phyloP scores from a whole-genome alignment of 2,329 filamentous ascomycete species.

The Aspergillus tanneri region DNA sequence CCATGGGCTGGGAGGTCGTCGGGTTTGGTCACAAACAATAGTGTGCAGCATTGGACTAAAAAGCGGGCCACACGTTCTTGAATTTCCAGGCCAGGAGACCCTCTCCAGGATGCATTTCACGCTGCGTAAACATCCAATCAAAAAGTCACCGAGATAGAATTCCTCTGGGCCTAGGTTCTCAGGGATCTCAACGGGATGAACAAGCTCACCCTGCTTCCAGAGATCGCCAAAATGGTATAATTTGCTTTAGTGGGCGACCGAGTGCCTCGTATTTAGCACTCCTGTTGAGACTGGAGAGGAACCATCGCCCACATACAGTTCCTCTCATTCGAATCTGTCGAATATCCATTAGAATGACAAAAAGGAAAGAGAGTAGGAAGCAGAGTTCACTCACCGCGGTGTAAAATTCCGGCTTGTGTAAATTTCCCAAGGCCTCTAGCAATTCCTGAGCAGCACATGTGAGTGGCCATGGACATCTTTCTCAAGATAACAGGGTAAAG shows the following conservation, averaged over 20 bases:
- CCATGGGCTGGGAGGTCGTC: too few species aligned
- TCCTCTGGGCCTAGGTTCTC: constrained; percentile 22
- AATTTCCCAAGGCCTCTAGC: constrained; percentile 23
- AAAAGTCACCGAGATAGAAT: constrained; percentile 34
- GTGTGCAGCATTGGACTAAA: too few species aligned
- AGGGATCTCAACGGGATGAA: constrained; percentile 22
- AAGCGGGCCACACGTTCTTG: too few species aligned
- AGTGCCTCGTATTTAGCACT: constrained; percentile 29
- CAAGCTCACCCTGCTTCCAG: constrained; percentile 28
- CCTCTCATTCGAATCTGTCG: constrained; percentile 26
- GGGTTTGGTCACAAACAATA: too few species aligned
- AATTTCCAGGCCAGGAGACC: too few species aligned
- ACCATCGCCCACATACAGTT: constrained; percentile 32
- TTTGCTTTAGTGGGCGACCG: constrained; percentile 25
- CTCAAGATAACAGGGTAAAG: constrained; percentile 11
- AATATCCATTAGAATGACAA: constrained; percentile 13
- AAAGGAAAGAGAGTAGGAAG: neutral
- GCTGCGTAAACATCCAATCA: too few species aligned
- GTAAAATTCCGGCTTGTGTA: constrained; percentile 30
- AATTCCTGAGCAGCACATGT: constrained; percentile 32
- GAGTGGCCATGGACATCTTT: constrained; percentile 20
- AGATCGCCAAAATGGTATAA: constrained; percentile 25
- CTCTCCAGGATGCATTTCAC: too few species aligned
- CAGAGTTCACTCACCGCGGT: constrained; percentile 23
- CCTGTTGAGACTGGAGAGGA: constrained; percentile 24